phyloP scores from a whole-genome alignment of 257 asterid genomes.

The Thymus mandschuricus region DNA sequence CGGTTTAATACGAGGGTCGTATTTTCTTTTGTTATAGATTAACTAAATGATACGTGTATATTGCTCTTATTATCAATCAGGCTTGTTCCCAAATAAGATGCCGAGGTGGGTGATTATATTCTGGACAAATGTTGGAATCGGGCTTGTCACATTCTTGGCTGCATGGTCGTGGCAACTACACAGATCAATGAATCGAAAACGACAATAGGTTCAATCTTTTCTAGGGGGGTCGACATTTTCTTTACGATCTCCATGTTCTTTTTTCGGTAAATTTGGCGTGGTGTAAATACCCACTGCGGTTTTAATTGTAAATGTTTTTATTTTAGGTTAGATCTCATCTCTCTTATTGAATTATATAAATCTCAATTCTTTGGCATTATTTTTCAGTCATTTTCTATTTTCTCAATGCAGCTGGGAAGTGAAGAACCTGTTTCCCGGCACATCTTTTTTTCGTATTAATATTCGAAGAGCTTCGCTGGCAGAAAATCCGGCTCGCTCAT shows the following conservation, averaged over 20 bases:
- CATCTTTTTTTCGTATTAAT: not conserved
- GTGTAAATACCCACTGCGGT: conserved; percentile 58
- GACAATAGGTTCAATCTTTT: conserved; percentile 41
- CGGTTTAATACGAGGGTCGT: no score
- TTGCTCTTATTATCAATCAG: conserved; percentile 38
- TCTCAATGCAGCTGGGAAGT: not conserved
- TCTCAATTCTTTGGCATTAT: conserved; percentile 37
- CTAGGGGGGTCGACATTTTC: conserved; percentile 25
- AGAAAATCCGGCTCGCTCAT: no score
- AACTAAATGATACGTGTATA: not conserved
- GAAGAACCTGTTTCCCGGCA: not conserved
- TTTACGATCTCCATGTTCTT: conserved; percentile 33
- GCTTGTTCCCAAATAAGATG: conserved; percentile 74
- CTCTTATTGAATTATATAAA: conserved; percentile 44
- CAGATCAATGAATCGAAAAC: conserved; percentile 64
- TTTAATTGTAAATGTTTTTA: conserved; percentile 51
- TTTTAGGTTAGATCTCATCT: conserved; percentile 44
- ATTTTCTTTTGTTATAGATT: not conserved
- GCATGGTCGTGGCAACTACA: conserved; percentile 82
- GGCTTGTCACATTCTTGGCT: conserved; percentile 58
- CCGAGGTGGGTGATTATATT: conserved; percentile 76
- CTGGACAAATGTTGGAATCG: conserved; percentile 65
- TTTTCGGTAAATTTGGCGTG: conserved; percentile 41
- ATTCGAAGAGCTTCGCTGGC: no score
- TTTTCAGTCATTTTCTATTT: not conserved